These are phyloP conservation scores for Verticillium longisporum DNA, from an alignment of 2,329 filamentous ascomycete genomes.

Conservation along the genomic window DNA sequence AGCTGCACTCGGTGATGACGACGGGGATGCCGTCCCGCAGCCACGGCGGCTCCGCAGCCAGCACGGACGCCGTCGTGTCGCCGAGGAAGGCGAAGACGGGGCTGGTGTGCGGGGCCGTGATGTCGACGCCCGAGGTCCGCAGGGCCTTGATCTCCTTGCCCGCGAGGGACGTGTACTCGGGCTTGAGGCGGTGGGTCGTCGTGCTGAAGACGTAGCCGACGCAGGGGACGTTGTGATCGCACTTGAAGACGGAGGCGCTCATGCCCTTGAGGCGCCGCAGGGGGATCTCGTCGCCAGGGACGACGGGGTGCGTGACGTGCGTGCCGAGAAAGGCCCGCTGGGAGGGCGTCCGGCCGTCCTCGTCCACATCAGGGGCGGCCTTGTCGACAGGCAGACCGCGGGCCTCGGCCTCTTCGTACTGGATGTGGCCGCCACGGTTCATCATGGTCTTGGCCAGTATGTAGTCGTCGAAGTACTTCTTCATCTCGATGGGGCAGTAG, in stretches of 20 bases:
- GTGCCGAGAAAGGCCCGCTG: conserved; percentile 24
- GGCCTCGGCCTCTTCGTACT: conserved; percentile 17
- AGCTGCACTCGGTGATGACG: conserved; percentile 44
- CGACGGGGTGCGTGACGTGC: conserved; percentile 30
- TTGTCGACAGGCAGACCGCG: conserved; percentile 4
- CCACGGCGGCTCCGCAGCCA: conserved; percentile 32
- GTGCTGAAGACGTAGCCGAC: conserved; percentile 38
- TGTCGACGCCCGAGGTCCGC: conserved; percentile 25
- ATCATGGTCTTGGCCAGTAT: conserved; percentile 33
- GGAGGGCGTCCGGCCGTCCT: conserved; percentile 8
- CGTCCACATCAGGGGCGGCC: neutral
- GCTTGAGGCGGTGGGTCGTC: conserved; percentile 29
- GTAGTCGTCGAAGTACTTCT: conserved; percentile 29
- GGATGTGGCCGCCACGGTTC: conserved; percentile 30
- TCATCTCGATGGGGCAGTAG: conserved; percentile 34
- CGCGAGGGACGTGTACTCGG: conserved; percentile 25
- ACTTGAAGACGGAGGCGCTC: conserved; percentile 33
- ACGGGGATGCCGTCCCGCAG: conserved; percentile 30
- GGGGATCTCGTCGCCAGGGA: conserved; percentile 25
- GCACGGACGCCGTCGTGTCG: conserved; percentile 34
- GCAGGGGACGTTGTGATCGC: conserved; percentile 40
- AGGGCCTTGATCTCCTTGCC: conserved; percentile 30
- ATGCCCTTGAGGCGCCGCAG: conserved; percentile 27
- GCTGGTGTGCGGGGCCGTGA: conserved; percentile 30
- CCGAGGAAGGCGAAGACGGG: conserved; percentile 42